Percentiles rank a stretch among this genome's conserved stretches.
These are phyloP conservation scores for Cytospora paraplurivora DNA, from an alignment of 2,329 filamentous ascomycete genomes.

Conservation along the genomic window DNA sequence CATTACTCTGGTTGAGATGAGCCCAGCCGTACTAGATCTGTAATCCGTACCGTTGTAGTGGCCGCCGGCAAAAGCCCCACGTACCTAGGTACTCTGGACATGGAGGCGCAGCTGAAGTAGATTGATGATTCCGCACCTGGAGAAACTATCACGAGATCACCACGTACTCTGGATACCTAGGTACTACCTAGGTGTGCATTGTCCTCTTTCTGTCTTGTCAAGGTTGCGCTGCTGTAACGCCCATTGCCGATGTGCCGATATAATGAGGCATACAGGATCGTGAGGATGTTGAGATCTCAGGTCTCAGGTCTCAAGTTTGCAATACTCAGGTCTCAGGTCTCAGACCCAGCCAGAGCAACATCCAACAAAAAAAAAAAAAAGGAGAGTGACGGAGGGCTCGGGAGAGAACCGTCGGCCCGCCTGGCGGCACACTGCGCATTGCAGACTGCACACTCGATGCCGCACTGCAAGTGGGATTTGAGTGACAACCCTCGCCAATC, in stretches of 20 bases:
- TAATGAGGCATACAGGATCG: no score
- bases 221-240: no score
- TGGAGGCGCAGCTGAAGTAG: no score
- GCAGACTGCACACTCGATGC: background rate
- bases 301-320: no score
- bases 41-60: constrained; percentile 8
- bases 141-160: no score
- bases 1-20: background rate
- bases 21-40: background rate
- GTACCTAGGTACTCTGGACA: background rate
- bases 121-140: background rate
- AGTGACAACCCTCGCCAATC: background rate
- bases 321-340: background rate
- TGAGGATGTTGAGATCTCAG: no score
- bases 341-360: no score
- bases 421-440: constrained; percentile 7
- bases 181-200: no score
- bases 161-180: no score
- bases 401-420: constrained; percentile 14
- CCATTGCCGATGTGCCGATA: no score
- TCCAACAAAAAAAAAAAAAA: background rate
- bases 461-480: background rate
- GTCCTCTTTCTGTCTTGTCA: no score
- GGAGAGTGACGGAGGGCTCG: background rate
- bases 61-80: background rate